A percentile compares a stretch with the other conserved stretches of the same genome.
Evolutionary conservation across 2,329 filamentous ascomycete species (phyloP).

Genomic region (Tolypocladium amazonense): DNA sequence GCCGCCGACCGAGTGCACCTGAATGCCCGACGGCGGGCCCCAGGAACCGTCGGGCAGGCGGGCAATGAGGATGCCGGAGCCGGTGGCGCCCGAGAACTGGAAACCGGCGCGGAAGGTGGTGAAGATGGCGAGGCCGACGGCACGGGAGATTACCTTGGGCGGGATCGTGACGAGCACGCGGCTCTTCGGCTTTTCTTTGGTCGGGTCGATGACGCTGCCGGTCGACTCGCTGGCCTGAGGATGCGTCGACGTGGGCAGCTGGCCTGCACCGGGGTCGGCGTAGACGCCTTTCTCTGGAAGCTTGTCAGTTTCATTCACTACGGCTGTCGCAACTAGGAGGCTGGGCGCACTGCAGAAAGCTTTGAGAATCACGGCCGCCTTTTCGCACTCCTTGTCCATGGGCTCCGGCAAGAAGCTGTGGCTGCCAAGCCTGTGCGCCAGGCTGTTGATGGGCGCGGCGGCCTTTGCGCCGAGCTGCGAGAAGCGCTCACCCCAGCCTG

Average conservation of each 20-base stretch:
- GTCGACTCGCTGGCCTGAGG: constrained; percentile 17
- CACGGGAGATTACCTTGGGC: constrained; percentile 49
- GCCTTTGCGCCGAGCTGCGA: constrained; percentile 28
- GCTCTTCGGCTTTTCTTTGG: constrained; percentile 29
- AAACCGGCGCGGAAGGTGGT: constrained; percentile 59
- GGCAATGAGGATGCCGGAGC: constrained; percentile 54
- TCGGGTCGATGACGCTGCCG: constrained; percentile 18
- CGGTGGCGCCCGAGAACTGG: constrained; percentile 55
- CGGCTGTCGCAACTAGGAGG: too few species aligned
- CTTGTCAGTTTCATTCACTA: not conserved
- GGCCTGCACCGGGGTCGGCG: constrained; percentile 21
- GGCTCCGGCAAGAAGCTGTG: constrained; percentile 82
- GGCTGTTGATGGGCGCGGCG: constrained; percentile 65
- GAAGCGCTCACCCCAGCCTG: constrained; percentile 18
- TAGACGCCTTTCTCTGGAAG: constrained; percentile 40
- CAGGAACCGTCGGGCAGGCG: constrained; percentile 55
- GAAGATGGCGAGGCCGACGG: constrained; percentile 62
- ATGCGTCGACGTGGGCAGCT: constrained; percentile 19
- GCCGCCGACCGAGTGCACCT: constrained; percentile 68
- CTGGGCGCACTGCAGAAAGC: constrained; percentile 67
- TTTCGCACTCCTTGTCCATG: constrained; percentile 83
- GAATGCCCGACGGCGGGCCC: constrained; percentile 74
- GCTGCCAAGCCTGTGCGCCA: constrained; percentile 71
- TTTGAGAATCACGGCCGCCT: constrained; percentile 72
- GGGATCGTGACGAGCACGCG: constrained; percentile 43